Percentiles rank a stretch among this genome's conserved stretches.
Evolutionary conservation across 116 monocot species (phyloP).

Genomic region (Phalaenopsis hybrid): DNA sequence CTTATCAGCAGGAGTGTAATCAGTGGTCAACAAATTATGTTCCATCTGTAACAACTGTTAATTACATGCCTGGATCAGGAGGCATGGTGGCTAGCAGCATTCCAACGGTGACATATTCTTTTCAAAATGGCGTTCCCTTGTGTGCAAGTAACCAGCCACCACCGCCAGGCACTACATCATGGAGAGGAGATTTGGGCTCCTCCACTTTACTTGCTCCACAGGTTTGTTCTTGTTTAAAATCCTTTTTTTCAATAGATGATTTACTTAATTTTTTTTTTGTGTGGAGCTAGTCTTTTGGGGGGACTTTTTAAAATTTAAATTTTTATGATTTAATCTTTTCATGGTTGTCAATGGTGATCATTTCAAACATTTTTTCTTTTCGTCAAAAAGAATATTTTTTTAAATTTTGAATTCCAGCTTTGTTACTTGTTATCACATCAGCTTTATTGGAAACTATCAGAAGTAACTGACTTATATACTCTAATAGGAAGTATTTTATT

Average conservation of each 20-base stretch:
- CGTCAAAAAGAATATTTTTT: neutral
- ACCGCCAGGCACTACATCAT: conserved; percentile 89
- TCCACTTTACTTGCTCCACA: conserved; percentile 39
- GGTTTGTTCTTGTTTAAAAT: conserved; percentile 27
- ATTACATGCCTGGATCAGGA: conserved; percentile 42
- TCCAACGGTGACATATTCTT: conserved; percentile 16
- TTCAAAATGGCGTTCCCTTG: conserved; percentile 36
- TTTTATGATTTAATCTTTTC: neutral
- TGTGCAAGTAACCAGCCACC: conserved; percentile 77
- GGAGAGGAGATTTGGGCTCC: conserved; percentile 50
- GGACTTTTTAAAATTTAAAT: neutral
- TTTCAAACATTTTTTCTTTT: neutral
- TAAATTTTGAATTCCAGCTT: neutral
- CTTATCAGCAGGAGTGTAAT: conserved; percentile 67
- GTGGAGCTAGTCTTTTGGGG: neutral
- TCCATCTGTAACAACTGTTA: conserved; percentile 33
- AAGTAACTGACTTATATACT: too few relatives aligned
- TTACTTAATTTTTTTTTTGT: neutral
- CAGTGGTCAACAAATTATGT: conserved; percentile 63
- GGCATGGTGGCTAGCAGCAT: conserved; percentile 15
- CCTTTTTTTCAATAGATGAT: neutral
- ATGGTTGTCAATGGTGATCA: neutral
- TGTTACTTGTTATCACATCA: neutral
- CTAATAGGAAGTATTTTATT: too few relatives aligned
- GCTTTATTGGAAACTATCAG: too few relatives aligned